Percentiles rank a stretch among this genome's conserved stretches.
These are phyloP conservation scores for Trichoderma atrobrunneum DNA, from an alignment of 2,329 filamentous ascomycete species.

Conservation along the genomic window DNA sequence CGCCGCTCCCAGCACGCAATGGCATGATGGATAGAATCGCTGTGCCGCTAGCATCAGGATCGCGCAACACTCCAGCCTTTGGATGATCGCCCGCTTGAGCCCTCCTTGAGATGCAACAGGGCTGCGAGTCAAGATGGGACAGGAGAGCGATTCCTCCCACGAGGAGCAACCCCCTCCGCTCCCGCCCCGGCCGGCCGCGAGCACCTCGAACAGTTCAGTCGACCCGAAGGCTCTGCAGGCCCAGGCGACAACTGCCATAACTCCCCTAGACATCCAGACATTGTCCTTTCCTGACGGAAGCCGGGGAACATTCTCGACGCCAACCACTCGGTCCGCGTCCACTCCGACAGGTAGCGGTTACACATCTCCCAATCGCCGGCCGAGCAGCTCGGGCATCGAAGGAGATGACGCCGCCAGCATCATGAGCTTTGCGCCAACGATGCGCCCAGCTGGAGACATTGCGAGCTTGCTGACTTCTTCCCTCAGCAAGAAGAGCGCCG, in stretches of 20 bases:
- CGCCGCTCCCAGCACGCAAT: constrained; percentile 12
- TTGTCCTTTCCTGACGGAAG: constrained; percentile 69
- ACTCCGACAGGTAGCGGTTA: constrained; percentile 41
- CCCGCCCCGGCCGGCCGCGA: constrained; percentile 49
- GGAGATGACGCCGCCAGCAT: constrained; percentile 64
- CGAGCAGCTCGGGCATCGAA: constrained; percentile 42
- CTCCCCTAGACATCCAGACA: constrained; percentile 75
- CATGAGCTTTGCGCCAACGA: constrained; percentile 62
- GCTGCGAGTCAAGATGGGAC: constrained; percentile 28
- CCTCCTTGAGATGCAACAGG: constrained; percentile 31
- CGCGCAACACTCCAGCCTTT: not conserved
- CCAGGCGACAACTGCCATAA: constrained; percentile 80
- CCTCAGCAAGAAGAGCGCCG: constrained; percentile 61
- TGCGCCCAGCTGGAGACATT: constrained; percentile 65
- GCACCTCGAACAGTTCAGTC: constrained; percentile 34
- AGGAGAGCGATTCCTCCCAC: constrained; percentile 30
- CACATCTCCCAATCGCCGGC: constrained; percentile 36
- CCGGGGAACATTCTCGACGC: constrained; percentile 58
- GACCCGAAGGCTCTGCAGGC: constrained; percentile 49
- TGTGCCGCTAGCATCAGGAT: not conserved
- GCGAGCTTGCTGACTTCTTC: constrained; percentile 79
- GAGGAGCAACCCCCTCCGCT: constrained; percentile 53
- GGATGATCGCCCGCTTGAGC: not conserved
- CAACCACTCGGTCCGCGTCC: constrained; percentile 35
- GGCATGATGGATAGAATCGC: constrained; percentile 17